Evolutionary conservation across 2,329 filamentous ascomycete species (phyloP).

Genomic region (Neoarthrinium moseri): DNA sequence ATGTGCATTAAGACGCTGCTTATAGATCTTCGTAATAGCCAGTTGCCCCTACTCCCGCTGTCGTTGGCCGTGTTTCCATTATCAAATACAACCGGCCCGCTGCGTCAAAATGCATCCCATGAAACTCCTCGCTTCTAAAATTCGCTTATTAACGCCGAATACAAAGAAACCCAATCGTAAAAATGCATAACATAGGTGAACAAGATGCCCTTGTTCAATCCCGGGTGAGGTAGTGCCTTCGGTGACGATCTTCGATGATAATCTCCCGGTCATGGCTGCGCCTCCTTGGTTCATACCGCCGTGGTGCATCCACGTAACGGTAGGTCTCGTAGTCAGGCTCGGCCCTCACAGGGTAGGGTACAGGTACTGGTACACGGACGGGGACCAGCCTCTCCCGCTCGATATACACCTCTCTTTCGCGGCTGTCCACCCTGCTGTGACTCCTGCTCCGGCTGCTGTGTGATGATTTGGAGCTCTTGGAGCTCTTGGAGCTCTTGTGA

Average conservation of each 20-base stretch:
- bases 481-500: slow-evolving; percentile 19
- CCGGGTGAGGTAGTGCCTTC: slow-evolving; percentile 27
- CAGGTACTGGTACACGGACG: slow-evolving; percentile 38
- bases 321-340: slow-evolving; percentile 45
- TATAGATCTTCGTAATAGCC: too few relatives aligned
- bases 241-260: slow-evolving; percentile 28
- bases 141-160: too few relatives aligned
- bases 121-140: too few relatives aligned
- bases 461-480: slow-evolving; percentile 21
- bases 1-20: too few relatives aligned
- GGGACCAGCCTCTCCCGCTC: slow-evolving; percentile 51
- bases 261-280: slow-evolving; percentile 30
- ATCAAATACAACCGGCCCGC: too few relatives aligned
- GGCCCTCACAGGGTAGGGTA: slow-evolving; percentile 37
- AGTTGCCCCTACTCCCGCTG: too few relatives aligned
- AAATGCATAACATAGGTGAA: too few relatives aligned
- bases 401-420: slow-evolving; percentile 48
- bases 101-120: too few relatives aligned
- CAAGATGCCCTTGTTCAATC: slow-evolving; percentile 15
- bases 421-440: slow-evolving; percentile 19
- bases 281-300: slow-evolving; percentile 34
- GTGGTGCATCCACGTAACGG: slow-evolving; percentile 51
- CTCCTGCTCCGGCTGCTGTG: slow-evolving; percentile 26
- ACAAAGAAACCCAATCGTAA: too few relatives aligned
- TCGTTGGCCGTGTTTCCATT: too few relatives aligned